A percentile compares a stretch with the other conserved stretches of the same genome.
Conservation (phyloP, 78 protist species). For the Speleostelium caveatum region DNA sequence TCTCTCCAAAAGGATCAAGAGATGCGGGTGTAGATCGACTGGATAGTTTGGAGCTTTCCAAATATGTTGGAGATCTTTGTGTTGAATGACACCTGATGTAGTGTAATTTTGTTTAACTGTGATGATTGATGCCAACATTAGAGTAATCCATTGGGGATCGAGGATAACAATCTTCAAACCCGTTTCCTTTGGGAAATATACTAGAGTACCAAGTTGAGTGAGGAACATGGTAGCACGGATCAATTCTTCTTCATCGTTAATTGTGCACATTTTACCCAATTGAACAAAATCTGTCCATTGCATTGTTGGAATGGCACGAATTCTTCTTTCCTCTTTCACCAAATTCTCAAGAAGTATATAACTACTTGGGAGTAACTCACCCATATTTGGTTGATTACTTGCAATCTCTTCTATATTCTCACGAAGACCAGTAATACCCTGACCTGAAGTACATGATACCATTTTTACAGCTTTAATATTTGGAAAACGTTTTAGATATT, state of each 20-base stretch:
- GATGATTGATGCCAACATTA: constrained; percentile 34
- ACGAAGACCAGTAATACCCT: constrained; percentile 18
- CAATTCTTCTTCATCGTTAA: constrained; percentile 51
- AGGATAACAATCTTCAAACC: constrained; percentile 29
- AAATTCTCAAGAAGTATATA: constrained; percentile 20
- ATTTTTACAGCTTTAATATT: background rate
- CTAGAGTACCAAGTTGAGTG: constrained; percentile 17
- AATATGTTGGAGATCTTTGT: constrained; percentile 8
- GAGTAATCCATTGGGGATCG: constrained; percentile 53
- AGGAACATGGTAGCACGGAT: constrained; percentile 19
- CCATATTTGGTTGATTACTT: constrained; percentile 15
- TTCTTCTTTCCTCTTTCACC: constrained; percentile 15
- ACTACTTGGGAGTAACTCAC: background rate
- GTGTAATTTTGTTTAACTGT: constrained; percentile 4
- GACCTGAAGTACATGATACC: constrained; percentile 23
- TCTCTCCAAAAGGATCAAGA: constrained; percentile 32
- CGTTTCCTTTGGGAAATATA: constrained; percentile 34
- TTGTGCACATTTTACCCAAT: constrained; percentile 18
- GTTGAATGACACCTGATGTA: constrained; percentile 10
- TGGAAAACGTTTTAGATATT: constrained; percentile 3
- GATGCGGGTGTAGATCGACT: constrained; percentile 16
- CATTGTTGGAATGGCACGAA: constrained; percentile 31
- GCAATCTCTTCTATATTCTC: constrained; percentile 27
- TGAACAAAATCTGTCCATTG: constrained; percentile 19
- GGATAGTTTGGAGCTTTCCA: constrained; percentile 69